These are phyloP conservation scores for Tilletia caries DNA, from an alignment of 1,284 basidiomycete genomes.

Conservation along the genomic window DNA sequence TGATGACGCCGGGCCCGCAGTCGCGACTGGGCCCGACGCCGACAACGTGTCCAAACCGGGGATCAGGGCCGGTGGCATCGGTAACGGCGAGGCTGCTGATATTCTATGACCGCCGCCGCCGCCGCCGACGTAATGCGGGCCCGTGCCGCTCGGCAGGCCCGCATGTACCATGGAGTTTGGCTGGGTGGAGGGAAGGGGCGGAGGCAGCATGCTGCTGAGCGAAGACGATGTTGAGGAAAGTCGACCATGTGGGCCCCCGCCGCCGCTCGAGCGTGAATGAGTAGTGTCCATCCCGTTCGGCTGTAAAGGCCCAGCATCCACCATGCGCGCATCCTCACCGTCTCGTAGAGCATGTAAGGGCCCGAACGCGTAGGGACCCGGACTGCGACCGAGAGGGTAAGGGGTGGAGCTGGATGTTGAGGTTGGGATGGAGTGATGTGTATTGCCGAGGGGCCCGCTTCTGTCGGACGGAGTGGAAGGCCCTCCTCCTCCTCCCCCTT, in stretches of 20 bases:
- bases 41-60: neutral
- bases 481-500: too few relatives aligned
- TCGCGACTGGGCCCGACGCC: neutral
- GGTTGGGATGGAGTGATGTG: neutral
- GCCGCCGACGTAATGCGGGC: too few relatives aligned
- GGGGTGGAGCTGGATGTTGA: neutral
- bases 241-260: neutral
- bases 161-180: neutral
- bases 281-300: too few relatives aligned
- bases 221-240: neutral
- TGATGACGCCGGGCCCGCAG: neutral
- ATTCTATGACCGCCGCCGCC: neutral
- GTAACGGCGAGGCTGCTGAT: neutral
- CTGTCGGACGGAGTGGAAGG: neutral
- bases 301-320: neutral
- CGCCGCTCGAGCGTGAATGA: neutral
- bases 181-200: neutral
- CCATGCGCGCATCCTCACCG: constrained; percentile 3
- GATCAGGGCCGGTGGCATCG: neutral
- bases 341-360: neutral
- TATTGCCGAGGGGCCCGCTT: too few relatives aligned
- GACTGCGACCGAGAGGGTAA: neutral
- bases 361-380: neutral
- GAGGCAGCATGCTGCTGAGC: neutral
- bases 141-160: too few relatives aligned